Conservation (phyloP, 495 filamentous ascomycete species). For the Tuber aestivum region DNA sequence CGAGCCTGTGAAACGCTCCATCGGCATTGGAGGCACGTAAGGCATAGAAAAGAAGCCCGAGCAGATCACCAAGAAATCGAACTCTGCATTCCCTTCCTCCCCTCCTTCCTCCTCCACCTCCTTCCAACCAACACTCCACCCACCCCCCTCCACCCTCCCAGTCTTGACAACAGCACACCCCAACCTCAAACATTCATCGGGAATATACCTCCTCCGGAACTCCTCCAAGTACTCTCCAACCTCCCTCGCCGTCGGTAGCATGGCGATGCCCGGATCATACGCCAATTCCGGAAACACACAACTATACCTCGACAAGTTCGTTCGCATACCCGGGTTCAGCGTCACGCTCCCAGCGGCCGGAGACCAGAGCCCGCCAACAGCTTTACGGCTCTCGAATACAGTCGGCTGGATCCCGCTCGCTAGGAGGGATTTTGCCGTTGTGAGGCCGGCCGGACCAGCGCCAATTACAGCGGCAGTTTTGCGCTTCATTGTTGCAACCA, state of each 20-base stretch:
- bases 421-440: conserved; percentile 72
- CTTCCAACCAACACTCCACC: conserved; percentile 55
- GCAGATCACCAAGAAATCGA: conserved; percentile 69
- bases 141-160: conserved; percentile 40
- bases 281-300: conserved; percentile 67
- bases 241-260: conserved; percentile 69
- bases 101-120: conserved; percentile 30
- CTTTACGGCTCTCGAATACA: conserved; percentile 60
- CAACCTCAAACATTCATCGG: conserved; percentile 48
- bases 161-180: conserved; percentile 52
- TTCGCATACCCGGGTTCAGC: conserved; percentile 63
- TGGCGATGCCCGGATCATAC: conserved; percentile 53
- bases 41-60: conserved; percentile 70
- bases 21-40: conserved; percentile 49
- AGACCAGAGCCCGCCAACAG: conserved; percentile 75
- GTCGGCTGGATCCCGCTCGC: conserved; percentile 60
- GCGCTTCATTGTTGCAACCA: conserved; percentile 37
- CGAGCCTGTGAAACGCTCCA: conserved; percentile 56
- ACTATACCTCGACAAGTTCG: conserved; percentile 73
- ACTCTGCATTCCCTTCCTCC: conserved; percentile 45
- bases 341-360: conserved; percentile 47
- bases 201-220: conserved; percentile 58
- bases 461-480: conserved; percentile 69
- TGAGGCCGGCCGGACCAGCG: conserved; percentile 74
- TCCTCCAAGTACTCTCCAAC: conserved; percentile 66